A percentile compares a stretch with the other conserved stretches of the same genome.
These are phyloP conservation scores for Hansfordia pulvinata DNA, from an alignment of 2,329 filamentous ascomycete genomes.

Conservation along the genomic window DNA sequence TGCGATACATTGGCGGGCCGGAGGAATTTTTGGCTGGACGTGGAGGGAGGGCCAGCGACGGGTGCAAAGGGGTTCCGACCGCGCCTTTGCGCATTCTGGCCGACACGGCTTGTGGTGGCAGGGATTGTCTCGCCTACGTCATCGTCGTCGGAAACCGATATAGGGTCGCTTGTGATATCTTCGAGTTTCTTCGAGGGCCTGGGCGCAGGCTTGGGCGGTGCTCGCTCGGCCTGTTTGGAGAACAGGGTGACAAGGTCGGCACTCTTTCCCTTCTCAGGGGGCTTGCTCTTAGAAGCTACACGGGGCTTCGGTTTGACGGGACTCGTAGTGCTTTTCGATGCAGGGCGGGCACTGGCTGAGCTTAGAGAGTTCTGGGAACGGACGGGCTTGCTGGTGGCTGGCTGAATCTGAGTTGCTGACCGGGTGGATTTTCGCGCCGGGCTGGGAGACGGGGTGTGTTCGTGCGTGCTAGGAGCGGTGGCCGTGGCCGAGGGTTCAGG, in stretches of 20 bases:
- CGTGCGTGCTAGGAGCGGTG: slow-evolving; percentile 5
- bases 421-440: slow-evolving; percentile 10
- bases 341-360: slow-evolving; percentile 9
- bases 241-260: slow-evolving; percentile 46
- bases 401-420: slow-evolving; percentile 4
- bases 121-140: slow-evolving; percentile 36
- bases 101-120: slow-evolving; percentile 38
- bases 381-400: slow-evolving; percentile 11
- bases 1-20: slow-evolving; percentile 22
- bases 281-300: slow-evolving; percentile 22
- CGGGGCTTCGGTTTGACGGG: slow-evolving; percentile 13
- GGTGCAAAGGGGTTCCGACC: slow-evolving; percentile 22
- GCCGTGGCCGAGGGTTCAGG: slow-evolving; percentile 12
- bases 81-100: slow-evolving; percentile 40
- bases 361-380: slow-evolving; percentile 9
- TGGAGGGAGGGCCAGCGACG: slow-evolving; percentile 8
- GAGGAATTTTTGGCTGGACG: slow-evolving; percentile 38
- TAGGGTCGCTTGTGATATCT: slow-evolving; percentile 39
- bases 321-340: slow-evolving; percentile 26
- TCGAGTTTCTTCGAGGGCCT: slow-evolving; percentile 24
- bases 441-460: slow-evolving; percentile 8
- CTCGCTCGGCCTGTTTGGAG: slow-evolving; percentile 43
- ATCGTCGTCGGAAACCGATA: slow-evolving; percentile 40
- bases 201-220: slow-evolving; percentile 20
- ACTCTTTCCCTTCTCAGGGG: slow-evolving; percentile 30